These are phyloP conservation scores for Inga oerstediana DNA, from an alignment of 306 rosid genomes.

Conservation along the genomic window DNA sequence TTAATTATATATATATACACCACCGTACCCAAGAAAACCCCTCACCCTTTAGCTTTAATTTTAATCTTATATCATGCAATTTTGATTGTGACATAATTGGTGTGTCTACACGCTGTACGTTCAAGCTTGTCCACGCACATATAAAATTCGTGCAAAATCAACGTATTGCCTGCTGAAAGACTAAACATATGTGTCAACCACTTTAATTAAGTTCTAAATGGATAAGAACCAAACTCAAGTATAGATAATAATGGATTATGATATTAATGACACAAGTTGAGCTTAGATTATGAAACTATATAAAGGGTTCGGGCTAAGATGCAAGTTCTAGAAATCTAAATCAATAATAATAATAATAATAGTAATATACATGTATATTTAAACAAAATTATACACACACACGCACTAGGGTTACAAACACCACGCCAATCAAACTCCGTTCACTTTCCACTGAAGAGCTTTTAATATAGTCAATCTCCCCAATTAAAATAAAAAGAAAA, in stretches of 20 bases:
- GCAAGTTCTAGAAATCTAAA: not conserved
- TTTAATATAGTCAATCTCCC: not conserved
- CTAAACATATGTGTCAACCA: not conserved
- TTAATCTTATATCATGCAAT: not conserved
- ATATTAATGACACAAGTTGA: not conserved
- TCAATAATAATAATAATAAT: not conserved
- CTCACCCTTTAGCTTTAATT: not conserved
- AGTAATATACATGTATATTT: no score
- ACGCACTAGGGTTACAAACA: not conserved
- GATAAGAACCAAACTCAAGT: not conserved
- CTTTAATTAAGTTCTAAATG: not conserved
- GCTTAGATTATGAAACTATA: not conserved
- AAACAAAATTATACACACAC: no score
- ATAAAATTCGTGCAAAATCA: not conserved
- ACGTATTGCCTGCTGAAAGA: not conserved
- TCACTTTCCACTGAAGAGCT: not conserved
- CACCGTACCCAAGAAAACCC: not conserved
- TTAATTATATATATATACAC: not conserved
- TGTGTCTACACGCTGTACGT: not conserved
- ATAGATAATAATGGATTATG: not conserved
- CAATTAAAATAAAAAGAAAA: not conserved
- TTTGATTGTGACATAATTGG: not conserved
- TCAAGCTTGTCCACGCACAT: not conserved
- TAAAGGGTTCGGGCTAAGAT: not conserved
- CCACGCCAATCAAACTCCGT: not conserved